Conservation (phyloP, 169 alveolate species). For the Eimeria zaria region DNA sequence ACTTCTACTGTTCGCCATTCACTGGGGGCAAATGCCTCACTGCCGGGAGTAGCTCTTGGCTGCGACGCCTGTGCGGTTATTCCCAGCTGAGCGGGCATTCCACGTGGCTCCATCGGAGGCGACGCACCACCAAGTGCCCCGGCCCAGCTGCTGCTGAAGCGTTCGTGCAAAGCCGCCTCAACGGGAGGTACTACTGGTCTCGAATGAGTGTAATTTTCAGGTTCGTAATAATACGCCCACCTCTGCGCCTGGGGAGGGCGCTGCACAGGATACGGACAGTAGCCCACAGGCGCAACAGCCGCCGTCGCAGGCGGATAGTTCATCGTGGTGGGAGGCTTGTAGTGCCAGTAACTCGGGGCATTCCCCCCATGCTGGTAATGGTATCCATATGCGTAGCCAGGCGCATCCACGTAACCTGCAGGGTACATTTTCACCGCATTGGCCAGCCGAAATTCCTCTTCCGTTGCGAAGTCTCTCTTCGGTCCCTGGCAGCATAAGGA, state of each 20-base stretch:
- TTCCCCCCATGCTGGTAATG: neutral
- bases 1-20: slow-evolving; percentile 18
- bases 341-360: neutral
- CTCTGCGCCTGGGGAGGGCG: neutral
- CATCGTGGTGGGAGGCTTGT: neutral
- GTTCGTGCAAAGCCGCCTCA: neutral
- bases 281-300: neutral
- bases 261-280: neutral
- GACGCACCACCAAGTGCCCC: neutral
- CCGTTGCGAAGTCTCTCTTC: slow-evolving; percentile 53
- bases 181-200: slow-evolving; percentile 13
- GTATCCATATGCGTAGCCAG: neutral
- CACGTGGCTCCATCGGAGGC: neutral
- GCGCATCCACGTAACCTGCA: slow-evolving; percentile 1
- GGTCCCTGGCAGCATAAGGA: slow-evolving; percentile 60
- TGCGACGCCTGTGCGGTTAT: neutral
- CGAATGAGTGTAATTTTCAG: neutral
- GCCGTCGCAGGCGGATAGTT: neutral
- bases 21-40: neutral
- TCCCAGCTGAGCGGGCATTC: neutral
- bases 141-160: slow-evolving; percentile 10
- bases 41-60: neutral
- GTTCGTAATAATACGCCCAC: slow-evolving; percentile 32
- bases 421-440: slow-evolving; percentile 67
- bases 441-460: slow-evolving; percentile 12